phyloP scores from a whole-genome alignment of 441 rosid species.

The Daphne laureola region DNA sequence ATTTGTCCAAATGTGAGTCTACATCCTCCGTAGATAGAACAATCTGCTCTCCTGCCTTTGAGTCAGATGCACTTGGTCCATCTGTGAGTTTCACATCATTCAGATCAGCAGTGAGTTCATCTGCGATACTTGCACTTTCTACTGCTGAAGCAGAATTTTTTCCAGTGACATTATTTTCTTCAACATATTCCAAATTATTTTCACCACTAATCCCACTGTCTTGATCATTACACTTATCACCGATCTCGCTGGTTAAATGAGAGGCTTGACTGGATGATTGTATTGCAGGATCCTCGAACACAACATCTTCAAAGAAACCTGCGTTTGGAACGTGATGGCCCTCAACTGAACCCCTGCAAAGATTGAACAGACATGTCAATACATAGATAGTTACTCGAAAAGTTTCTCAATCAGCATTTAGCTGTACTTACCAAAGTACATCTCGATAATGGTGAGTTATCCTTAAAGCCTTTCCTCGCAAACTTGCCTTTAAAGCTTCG shows the following conservation, averaged over 20 bases:
- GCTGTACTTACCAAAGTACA: constrained; percentile 55
- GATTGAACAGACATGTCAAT: constrained; percentile 19
- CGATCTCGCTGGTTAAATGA: constrained; percentile 33
- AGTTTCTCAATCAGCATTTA: constrained; percentile 7
- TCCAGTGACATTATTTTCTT: constrained; percentile 15
- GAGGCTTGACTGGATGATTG: constrained; percentile 31
- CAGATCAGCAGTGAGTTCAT: constrained; percentile 30
- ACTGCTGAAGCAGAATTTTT: constrained; percentile 17
- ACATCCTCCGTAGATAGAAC: constrained; percentile 48
- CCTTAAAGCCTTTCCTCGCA: constrained; percentile 91
- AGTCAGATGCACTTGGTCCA: constrained; percentile 25
- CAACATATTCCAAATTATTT: constrained; percentile 29
- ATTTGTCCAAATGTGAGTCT: constrained; percentile 73
- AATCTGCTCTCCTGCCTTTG: constrained; percentile 37
- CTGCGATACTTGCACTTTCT: constrained; percentile 21
- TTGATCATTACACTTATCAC: constrained; percentile 24
- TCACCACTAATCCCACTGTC: constrained; percentile 19
- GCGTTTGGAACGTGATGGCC: constrained; percentile 75
- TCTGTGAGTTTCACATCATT: constrained; percentile 39
- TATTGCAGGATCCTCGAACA: constrained; percentile 64
- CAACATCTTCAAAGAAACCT: constrained; percentile 75
- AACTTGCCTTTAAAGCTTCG: constrained; percentile 77
- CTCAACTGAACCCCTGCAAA: constrained; percentile 76
- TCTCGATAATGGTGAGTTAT: constrained; percentile 79
- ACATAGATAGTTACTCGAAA: constrained; percentile 6